Evolutionary conservation across 805 yeast genomes (phyloP).

Genomic region (Saccharomyces eubayanus): DNA sequence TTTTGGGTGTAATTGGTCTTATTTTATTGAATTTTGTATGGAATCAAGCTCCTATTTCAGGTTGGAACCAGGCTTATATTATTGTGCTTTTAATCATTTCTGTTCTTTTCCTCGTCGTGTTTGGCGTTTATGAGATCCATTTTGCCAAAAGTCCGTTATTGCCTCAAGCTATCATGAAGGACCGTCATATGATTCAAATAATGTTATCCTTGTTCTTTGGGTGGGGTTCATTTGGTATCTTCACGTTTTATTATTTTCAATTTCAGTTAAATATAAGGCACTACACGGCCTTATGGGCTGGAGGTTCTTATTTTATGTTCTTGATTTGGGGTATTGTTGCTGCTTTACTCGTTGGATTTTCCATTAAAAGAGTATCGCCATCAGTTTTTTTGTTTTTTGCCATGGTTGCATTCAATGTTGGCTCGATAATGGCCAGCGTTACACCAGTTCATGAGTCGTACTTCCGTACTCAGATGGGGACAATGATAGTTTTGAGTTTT

Average conservation of each 20-base stretch:
- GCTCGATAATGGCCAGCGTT: constrained; percentile 43
- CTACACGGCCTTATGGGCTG: constrained; percentile 39
- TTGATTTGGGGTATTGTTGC: constrained; percentile 49
- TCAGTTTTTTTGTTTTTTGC: constrained; percentile 44
- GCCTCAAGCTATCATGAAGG: constrained; percentile 42
- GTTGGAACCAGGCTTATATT: constrained; percentile 56
- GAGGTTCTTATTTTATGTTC: constrained; percentile 40
- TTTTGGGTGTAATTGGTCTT: constrained; percentile 50
- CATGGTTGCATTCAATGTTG: constrained; percentile 46
- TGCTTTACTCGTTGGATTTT: constrained; percentile 42
- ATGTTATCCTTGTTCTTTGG: constrained; percentile 49
- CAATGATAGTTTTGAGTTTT: constrained; percentile 48
- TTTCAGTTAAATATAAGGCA: constrained; percentile 43
- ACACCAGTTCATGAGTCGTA: constrained; percentile 54
- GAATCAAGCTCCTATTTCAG: constrained; percentile 68
- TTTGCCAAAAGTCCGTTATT: constrained; percentile 43
- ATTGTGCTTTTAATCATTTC: constrained; percentile 50
- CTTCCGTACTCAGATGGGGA: constrained; percentile 50
- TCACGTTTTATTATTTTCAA: constrained; percentile 57
- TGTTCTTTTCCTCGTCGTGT: constrained; percentile 34
- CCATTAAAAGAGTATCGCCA: constrained; percentile 42
- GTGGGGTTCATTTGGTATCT: constrained; percentile 73
- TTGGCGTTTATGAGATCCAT: constrained; percentile 42
- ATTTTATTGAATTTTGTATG: constrained; percentile 59
- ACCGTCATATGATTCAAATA: constrained; percentile 38